Base-by-base conservation (phyloP, 2,329 filamentous ascomycete genomes). In the Aspergillus candidus region DNA sequence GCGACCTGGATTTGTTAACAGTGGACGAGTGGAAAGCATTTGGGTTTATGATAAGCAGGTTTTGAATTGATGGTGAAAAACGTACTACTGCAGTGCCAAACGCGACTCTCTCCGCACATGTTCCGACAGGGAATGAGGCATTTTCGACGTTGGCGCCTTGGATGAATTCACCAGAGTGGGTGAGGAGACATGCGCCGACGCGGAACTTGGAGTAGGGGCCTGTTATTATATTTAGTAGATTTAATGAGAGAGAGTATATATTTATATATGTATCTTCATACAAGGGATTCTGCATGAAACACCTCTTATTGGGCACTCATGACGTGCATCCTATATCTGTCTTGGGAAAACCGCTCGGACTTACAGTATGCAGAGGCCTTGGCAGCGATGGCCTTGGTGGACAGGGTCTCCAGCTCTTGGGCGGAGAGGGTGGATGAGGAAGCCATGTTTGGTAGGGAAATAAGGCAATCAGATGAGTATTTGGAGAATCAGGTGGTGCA, bases 131-230 rank as follows among this genome's bases (percentile, higher is more conserved):
- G 63, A 94, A 97, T 22, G 85, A 75, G 1, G 88, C 90, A 63
- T 97, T 96, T 71, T 98, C 93, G 49, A 97, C 82, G 63, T 95
- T 95, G 50, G 87, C 89, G 43, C 93, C 93, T 36, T 77, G 72
- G 45, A 89, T 75, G 54, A 75, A 80, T 45, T 69, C 65, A 3
- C 75, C 78, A 27, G 74, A 68, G 10, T 66, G 50, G 6, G 80
- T 76, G 49, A 97, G 80, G 48, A 97, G 69, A 30, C 86, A 83
- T 39, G 86, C 84, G 50, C 93, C 93, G 50, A 98, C 93, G 51
- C 83, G 86, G 75, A 97, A 98, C 48, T 84, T 78, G 58, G 88
- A 94, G 75, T 96, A 95, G 3, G 87, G 89, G 63, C 80, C 80
- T 83, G 32, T 17, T 29, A n/a, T n/a, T 18, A 40, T 30, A 11